A percentile compares a stretch with the other conserved stretches of the same genome.
Evolutionary conservation across 1,284 basidiomycete genomes (phyloP).

Genomic region (Cryptococcus neoformans): DNA sequence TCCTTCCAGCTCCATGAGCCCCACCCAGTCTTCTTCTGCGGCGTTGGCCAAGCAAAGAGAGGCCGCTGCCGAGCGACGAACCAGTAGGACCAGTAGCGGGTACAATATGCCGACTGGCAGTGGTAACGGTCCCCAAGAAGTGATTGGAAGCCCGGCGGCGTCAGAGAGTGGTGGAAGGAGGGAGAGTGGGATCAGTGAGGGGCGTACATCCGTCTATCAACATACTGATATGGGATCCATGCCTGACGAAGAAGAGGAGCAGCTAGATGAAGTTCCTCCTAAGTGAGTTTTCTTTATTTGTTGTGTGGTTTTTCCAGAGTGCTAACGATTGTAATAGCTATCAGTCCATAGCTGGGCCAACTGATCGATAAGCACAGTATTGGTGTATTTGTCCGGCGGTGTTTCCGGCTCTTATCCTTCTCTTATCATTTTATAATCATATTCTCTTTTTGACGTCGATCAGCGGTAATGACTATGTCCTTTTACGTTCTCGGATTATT

Average conservation of each 20-base stretch:
- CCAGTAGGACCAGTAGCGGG: conserved; percentile 12
- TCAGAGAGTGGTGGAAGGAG: conserved; percentile 18
- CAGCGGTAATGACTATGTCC: too few relatives aligned
- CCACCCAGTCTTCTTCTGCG: conserved; percentile 15
- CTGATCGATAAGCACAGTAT: too few relatives aligned
- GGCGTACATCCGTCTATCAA: conserved; percentile 27
- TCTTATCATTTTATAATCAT: too few relatives aligned
- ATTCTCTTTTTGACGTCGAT: too few relatives aligned
- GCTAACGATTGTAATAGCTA: too few relatives aligned
- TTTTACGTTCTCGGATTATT: too few relatives aligned
- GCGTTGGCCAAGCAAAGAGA: conserved; percentile 39
- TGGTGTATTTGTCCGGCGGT: too few relatives aligned
- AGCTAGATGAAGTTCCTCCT: conserved; percentile 38
- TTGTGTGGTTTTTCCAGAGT: too few relatives aligned
- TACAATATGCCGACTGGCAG: conserved; percentile 7
- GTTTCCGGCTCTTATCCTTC: too few relatives aligned
- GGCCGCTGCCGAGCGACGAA: conserved; percentile 24
- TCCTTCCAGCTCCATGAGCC: conserved; percentile 3
- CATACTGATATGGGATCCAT: conserved; percentile 36
- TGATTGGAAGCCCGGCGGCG: conserved; percentile 4
- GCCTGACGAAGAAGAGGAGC: conserved; percentile 16
- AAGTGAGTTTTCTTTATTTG: conserved; percentile 26
- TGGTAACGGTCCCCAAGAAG: conserved; percentile 9
- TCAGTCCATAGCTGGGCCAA: too few relatives aligned
- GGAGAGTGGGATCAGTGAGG: conserved; percentile 22